phyloP scores from a whole-genome alignment of 2,329 filamentous ascomycete genomes.

The Botrytis fragariae region DNA sequence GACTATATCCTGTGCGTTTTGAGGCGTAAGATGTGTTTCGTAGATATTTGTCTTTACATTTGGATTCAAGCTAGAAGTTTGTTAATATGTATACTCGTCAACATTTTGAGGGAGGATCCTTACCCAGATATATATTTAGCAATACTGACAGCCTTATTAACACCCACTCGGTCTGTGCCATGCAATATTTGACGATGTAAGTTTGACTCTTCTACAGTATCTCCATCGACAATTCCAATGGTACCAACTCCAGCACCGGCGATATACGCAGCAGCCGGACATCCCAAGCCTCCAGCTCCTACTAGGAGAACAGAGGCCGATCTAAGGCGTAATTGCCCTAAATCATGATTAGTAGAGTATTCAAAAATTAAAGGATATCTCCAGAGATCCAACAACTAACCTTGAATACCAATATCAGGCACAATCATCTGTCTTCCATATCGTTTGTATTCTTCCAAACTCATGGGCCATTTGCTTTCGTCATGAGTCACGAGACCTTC shows the following conservation, averaged over 20 bases:
- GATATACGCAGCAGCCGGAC: constrained; percentile 88
- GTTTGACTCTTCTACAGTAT: constrained; percentile 85
- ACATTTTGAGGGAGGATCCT: constrained; percentile 26
- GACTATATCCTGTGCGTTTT: constrained; percentile 66
- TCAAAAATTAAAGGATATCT: not conserved
- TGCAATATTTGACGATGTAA: constrained; percentile 91
- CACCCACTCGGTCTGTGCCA: constrained; percentile 65
- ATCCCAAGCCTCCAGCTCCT: constrained; percentile 86
- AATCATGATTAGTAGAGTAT: not conserved
- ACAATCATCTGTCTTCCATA: constrained; percentile 93
- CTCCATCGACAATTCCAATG: constrained; percentile 82
- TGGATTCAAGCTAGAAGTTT: constrained; percentile 63
- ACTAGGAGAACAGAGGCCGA: constrained; percentile 73
- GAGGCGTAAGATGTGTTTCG: constrained; percentile 61
- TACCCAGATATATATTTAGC: constrained; percentile 57
- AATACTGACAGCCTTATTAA: constrained; percentile 78
- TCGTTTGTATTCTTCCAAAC: constrained; percentile 71
- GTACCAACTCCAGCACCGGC: constrained; percentile 84
- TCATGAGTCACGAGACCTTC: constrained; percentile 24
- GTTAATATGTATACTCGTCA: not conserved
- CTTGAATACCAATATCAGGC: constrained; percentile 73
- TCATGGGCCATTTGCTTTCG: constrained; percentile 62
- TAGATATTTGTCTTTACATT: constrained; percentile 63
- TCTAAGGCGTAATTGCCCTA: constrained; percentile 74
- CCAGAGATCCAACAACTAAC: constrained; percentile 42